phyloP scores from a whole-genome alignment of 495 filamentous ascomycete species.

The Aspergillus nanangensis region DNA sequence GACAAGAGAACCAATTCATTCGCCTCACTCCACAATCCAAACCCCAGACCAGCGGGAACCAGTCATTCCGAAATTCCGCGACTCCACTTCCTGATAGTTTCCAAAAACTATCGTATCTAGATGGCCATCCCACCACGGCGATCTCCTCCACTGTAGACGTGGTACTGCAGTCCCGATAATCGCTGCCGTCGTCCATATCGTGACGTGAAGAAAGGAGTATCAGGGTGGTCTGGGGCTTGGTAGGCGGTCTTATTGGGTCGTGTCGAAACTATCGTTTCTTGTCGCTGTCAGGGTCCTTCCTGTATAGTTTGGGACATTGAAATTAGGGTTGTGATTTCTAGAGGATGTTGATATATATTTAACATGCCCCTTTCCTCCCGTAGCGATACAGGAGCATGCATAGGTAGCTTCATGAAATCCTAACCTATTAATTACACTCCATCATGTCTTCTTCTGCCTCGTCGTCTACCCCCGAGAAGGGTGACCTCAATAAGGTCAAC shows the following conservation, averaged over 20 bases:
- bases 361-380: background rate
- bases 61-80: background rate
- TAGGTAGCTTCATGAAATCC: background rate
- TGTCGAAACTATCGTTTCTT: too few species aligned
- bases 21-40: background rate
- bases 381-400: background rate
- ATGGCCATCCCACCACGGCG: background rate
- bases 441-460: conserved; percentile 1
- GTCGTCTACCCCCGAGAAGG: conserved; percentile 3
- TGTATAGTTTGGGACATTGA: too few species aligned
- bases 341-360: too few species aligned
- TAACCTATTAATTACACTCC: too few species aligned
- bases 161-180: too few species aligned
- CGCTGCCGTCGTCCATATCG: too few species aligned
- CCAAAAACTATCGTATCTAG: background rate
- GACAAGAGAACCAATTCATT: background rate
- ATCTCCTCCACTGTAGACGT: background rate
- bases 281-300: too few species aligned
- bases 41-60: background rate
- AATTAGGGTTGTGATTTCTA: too few species aligned
- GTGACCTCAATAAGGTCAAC: conserved; percentile 12
- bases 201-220: too few species aligned
- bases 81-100: background rate
- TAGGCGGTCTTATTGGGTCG: too few species aligned
- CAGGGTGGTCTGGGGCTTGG: too few species aligned